These are phyloP conservation scores for Leccinum pachyderme DNA, from an alignment of 1,284 basidiomycete species.

Conservation along the genomic window DNA sequence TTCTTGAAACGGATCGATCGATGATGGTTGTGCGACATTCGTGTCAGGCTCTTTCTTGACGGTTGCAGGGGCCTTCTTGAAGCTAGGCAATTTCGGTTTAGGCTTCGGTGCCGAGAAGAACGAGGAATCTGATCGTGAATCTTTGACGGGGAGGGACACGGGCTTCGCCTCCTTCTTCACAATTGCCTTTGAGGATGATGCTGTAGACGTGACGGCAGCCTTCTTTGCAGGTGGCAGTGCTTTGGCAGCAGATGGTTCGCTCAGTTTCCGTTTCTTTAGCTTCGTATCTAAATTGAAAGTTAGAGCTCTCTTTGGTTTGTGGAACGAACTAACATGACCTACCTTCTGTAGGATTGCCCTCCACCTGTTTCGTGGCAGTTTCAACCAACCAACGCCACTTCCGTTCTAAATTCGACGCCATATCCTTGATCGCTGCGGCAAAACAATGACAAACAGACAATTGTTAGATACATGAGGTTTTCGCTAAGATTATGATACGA, in stretches of 20 bases:
- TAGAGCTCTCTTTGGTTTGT: slow-evolving; percentile 25
- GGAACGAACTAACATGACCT: slow-evolving; percentile 55
- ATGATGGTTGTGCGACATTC: slow-evolving; percentile 73
- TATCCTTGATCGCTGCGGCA: slow-evolving; percentile 81
- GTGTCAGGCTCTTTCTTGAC: slow-evolving; percentile 53
- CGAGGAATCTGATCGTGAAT: slow-evolving; percentile 77
- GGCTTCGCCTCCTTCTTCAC: slow-evolving; percentile 48
- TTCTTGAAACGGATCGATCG: slow-evolving; percentile 77
- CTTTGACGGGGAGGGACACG: slow-evolving; percentile 52
- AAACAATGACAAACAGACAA: slow-evolving; percentile 38
- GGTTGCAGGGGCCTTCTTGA: slow-evolving; percentile 64
- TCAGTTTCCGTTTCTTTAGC: slow-evolving; percentile 70
- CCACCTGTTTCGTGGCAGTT: slow-evolving; percentile 42
- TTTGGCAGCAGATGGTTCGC: slow-evolving; percentile 47
- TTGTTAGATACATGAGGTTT: slow-evolving; percentile 71
- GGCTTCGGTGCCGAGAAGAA: slow-evolving; percentile 82
- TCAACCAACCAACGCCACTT: slow-evolving; percentile 69
- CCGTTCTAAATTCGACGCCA: slow-evolving; percentile 80
- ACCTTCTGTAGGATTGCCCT: slow-evolving; percentile 61
- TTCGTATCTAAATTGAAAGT: slow-evolving; percentile 46
- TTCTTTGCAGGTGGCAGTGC: slow-evolving; percentile 63
- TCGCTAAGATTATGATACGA: slow-evolving; percentile 38
- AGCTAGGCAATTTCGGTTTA: slow-evolving; percentile 76
- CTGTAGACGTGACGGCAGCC: slow-evolving; percentile 45
- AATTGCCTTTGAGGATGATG: slow-evolving; percentile 31